These are phyloP conservation scores for Lentinula novae-zelandiae DNA, from an alignment of 1,284 basidiomycete species.

Conservation along the genomic window DNA sequence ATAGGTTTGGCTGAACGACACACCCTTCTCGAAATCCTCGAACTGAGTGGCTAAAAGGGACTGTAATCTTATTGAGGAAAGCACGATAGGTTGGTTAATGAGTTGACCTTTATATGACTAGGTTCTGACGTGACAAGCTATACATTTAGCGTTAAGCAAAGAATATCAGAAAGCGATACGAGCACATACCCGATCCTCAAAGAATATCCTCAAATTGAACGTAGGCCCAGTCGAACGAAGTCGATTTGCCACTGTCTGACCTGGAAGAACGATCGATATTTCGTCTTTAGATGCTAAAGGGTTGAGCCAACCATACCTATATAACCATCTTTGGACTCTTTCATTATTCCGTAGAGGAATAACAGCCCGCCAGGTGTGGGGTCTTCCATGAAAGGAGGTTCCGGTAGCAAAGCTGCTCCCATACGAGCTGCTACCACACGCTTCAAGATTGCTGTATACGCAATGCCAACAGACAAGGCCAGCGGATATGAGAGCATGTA, in stretches of 20 bases:
- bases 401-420: conserved; percentile 30
- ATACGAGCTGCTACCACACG: conserved; percentile 23
- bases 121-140: conserved; percentile 37
- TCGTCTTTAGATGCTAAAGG: neutral
- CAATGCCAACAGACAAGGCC: conserved; percentile 19
- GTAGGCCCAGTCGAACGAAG: conserved; percentile 26
- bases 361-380: conserved; percentile 29
- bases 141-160: neutral
- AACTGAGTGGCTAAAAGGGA: conserved; percentile 26
- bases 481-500: conserved; percentile 29
- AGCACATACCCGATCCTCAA: conserved; percentile 27
- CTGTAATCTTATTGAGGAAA: neutral
- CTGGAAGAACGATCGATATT: conserved; percentile 18
- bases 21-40: conserved; percentile 15
- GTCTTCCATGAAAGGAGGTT: conserved; percentile 17
- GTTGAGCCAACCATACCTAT: conserved; percentile 19
- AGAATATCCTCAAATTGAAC: conserved; percentile 27
- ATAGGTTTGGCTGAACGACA: too few relatives aligned
- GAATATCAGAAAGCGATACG: neutral
- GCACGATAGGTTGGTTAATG: neutral
- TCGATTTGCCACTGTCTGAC: conserved; percentile 20
- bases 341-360: conserved; percentile 22
- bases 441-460: conserved; percentile 19
- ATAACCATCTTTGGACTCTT: conserved; percentile 29
- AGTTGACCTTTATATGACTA: conserved; percentile 34